Conservation (phyloP, 179 eudicot species). For the Actinidia polygama region DNA sequence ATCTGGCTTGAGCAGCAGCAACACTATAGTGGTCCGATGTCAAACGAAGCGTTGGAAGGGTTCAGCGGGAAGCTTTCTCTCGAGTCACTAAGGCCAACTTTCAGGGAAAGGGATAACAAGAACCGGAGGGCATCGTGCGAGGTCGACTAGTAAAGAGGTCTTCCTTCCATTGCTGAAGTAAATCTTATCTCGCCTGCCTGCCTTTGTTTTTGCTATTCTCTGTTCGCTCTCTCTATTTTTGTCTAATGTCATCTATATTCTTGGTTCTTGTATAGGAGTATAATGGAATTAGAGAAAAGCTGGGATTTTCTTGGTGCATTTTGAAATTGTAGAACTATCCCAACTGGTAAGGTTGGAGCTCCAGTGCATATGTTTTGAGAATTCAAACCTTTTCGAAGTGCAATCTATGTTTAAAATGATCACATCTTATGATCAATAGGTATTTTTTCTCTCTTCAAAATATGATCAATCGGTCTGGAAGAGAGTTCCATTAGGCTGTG, state of each 20-base stretch:
- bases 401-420: not conserved
- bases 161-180: not conserved
- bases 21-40: conserved; percentile 30
- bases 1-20: conserved; percentile 40
- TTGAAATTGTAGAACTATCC: not conserved
- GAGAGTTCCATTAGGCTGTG: no score
- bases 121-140: conserved; percentile 18
- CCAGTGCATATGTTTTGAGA: not conserved
- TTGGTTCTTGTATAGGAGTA: conserved; percentile 7
- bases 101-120: conserved; percentile 29
- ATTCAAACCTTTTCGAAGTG: not conserved
- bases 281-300: not conserved
- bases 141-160: conserved; percentile 7
- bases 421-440: no score
- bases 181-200: not conserved
- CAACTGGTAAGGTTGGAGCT: conserved; percentile 6
- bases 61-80: conserved; percentile 42
- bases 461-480: no score
- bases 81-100: conserved; percentile 29
- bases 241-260: not conserved
- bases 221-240: not conserved
- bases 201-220: not conserved
- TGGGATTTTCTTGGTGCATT: conserved; percentile 2
- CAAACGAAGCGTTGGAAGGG: conserved; percentile 41
- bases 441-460: no score